Conservation (phyloP, 306 rosid genomes). For the Cucurbita maxima region DNA sequence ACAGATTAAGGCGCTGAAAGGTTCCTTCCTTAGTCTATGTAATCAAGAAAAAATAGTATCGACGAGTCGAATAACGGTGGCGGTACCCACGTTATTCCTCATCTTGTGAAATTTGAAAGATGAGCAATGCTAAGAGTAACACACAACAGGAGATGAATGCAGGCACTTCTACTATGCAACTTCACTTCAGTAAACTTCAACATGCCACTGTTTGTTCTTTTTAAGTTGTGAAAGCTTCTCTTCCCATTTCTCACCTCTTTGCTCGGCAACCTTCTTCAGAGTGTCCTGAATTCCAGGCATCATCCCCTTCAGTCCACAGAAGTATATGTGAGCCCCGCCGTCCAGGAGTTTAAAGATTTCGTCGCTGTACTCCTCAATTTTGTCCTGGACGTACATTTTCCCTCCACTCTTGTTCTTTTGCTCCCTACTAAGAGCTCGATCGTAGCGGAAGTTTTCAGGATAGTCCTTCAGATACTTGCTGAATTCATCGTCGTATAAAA, state of each 20-base stretch:
- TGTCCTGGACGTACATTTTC: conserved; percentile 95
- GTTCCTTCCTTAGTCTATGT: conserved; percentile 1
- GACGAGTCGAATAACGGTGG: neutral
- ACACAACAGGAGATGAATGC: neutral
- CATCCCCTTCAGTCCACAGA: conserved; percentile 97
- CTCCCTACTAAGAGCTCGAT: conserved; percentile 80
- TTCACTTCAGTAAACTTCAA: conserved; percentile 77
- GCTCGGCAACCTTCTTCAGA: conserved; percentile 70
- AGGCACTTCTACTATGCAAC: neutral
- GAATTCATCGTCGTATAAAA: conserved; percentile 83
- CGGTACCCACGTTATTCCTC: neutral
- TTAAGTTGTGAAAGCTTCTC: conserved; percentile 78
- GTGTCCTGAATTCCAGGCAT: conserved; percentile 99
- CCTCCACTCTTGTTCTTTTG: conserved; percentile 79
- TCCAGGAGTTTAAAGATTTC: conserved; percentile 77
- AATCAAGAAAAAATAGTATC: neutral
- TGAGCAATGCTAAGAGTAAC: neutral
- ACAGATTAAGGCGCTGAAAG: neutral
- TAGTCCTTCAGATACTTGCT: conserved; percentile 65
- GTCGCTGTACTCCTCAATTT: conserved; percentile 89
- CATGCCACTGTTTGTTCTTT: conserved; percentile 99
- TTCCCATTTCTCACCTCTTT: conserved; percentile 88
- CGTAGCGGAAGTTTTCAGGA: conserved; percentile 64
- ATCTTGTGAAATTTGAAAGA: neutral
- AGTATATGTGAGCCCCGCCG: conserved; percentile 81